Base-by-base conservation (phyloP, 228 moss, liverwort and hornwort genomes). In the Sphagnum magellanicum region DNA sequence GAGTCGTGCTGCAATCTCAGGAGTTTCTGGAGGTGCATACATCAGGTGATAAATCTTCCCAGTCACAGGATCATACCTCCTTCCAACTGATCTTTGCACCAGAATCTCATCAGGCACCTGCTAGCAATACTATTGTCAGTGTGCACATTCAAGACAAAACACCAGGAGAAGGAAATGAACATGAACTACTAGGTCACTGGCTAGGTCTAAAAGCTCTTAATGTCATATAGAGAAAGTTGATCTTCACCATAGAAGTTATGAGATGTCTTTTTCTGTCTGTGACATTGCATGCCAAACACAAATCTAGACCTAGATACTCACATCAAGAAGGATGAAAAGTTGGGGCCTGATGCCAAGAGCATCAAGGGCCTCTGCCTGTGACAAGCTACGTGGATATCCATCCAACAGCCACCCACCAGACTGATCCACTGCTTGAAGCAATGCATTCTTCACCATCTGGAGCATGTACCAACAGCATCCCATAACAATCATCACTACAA, bases 81-180 rank as follows among this genome's bases (percentile, higher is more conserved):
- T 90, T 69, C 92, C 91, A 14, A 76, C 77, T 49, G 90, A 86
- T 79, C 98, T 93, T 47, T 90, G 80, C 64, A 94, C 70, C 74
- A 98, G 79, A 59, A 94, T 46, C 49, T 98, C 94, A 67, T 98
- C 89, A 61, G 93, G 92, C 55, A 98, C 98, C 91, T 91, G 82
- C 49, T 74, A 49, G 3, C 32, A 32, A 32, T 32, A 32, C 3
- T 32, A 32, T 32, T 32, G 32, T 32, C 32, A 32, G 32, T 32
- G 32, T 32, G 32, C 32, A 32, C 32, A 32, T 32, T 32, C 32
- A 32, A 32, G 32, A 32, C 32, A 32, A 32, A 32, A 32, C 32
- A 32, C 32, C 32, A 2, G 1, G 32, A 32, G 32, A 32, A 32
- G 32, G 32, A 32, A 32, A 32, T 32, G 32, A 32, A 32, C 32